Base-by-base conservation (phyloP, 305 asterid species). In the Fraxinus albicans region DNA sequence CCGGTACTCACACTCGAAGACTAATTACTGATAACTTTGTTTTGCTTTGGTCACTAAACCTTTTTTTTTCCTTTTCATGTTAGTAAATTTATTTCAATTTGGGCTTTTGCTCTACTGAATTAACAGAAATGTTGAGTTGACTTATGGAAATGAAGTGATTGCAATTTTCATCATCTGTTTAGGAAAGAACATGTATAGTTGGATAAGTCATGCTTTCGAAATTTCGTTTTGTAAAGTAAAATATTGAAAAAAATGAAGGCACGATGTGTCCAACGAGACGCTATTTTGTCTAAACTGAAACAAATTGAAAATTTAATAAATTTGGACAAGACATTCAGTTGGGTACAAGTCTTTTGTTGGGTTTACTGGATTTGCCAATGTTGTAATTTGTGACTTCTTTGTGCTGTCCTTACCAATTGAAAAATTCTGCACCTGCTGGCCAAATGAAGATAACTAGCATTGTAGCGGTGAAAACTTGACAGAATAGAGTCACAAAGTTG, bases 401-500 rank as follows among this genome's bases (percentile, higher is more conserved):
- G 69, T 58, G 27, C 9, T 19, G 69, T 58, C 29, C 53, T 55
- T 87, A 87, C 91, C 90, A 81, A 5, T 86, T 85, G 84, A 91
- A 86, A 13, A 88, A 75, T 7, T 86, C 81, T 3, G 92, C 86
- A 0, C 44, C 81, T 1, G 87, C 82, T 47, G 92, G 86, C 91
- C 93, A 90, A 63, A 90, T 88, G 89, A 90, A 90, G 84, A 89
- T 29, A 13, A 87, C n/a, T 13, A 88, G 77, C 94, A 92, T 86
- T 36, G 88, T 73, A 35, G 93, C 86, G 84, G 89, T 90, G 72
- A 85, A 85, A 77, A 88, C 44, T 79, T 92, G 95, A 77, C 88
- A 89, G 9, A 89, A 78, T 3, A 92, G 83, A 77, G 94, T 85
- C 38, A 92, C 85, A 83, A 88, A 86, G 77, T 80, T 87, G 81